Evolutionary conservation across 176 grass and related monocot genomes (phyloP), one percentile per base, ranked within the genome.

Genomic region (Alopecurus myosuroides): DNA sequence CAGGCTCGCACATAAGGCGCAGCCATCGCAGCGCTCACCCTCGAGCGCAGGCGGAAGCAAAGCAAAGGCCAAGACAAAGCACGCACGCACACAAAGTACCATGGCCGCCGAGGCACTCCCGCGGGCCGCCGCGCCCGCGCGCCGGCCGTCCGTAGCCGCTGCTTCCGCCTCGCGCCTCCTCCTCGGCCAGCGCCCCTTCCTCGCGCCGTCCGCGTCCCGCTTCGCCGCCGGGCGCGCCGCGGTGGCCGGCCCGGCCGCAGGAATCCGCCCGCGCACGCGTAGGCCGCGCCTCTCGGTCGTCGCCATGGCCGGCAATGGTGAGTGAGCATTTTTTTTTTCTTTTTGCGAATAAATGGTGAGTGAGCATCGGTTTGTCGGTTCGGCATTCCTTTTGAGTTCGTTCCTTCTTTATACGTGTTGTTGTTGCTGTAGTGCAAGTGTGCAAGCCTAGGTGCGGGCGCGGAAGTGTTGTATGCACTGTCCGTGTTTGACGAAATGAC

Each of bases 221-320:
- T 73, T 85, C 84, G 45, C 50, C 57, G 76, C 52, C 40, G 25
- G 87, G 36, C 76, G 74, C 70, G 83, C 87, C 23, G 74, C 79
- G 79, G 79, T 83, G 87, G 82, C 31, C n/a, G 78, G 77, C 70
- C 80, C 84, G 68, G 79, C 44, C 20, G 77, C 88, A 34, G 80
- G 81, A 22, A 42, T 77, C 78, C 88, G 77, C 77, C 64, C 41
- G 91, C 86, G 56, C 86, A 77, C 30, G 66, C 81, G 81, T 14
- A 90, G 81, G 73, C 81, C 79, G 75, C 84, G 81, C 41, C 79
- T 89, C 28, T 96, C 88, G 15, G 93, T 96, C 65, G 70, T 94
- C 45, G 91, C 91, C 79, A 96, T 96, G 91, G 91, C 93, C 17
- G 86, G 60, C n/a, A 91, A 81, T 56, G 97, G 93, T 96, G 81